phyloP scores from a whole-genome alignment of 106 monocot species.

The Chionographis japonica region DNA sequence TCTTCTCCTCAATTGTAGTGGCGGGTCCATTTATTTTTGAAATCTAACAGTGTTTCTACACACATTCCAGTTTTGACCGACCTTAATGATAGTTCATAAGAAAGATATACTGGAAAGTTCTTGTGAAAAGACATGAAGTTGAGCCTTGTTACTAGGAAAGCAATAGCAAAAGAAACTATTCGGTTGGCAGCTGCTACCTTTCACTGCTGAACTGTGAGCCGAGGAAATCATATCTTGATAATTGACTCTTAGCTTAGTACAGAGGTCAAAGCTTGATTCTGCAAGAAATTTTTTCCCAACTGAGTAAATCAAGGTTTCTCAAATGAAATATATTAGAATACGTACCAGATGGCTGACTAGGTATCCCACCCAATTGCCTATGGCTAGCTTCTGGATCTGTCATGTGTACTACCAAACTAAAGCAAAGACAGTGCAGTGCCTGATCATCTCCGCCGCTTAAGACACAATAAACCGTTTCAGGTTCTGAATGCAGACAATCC shows the following conservation, averaged over 20 bases:
- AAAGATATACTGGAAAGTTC: too few relatives aligned
- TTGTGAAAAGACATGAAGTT: too few relatives aligned
- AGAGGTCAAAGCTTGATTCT: slow-evolving; percentile 7
- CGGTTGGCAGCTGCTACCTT: slow-evolving; percentile 41
- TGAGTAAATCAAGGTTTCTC: neutral
- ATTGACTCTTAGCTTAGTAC: slow-evolving; percentile 30
- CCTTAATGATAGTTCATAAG: too few relatives aligned
- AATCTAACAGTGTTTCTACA: too few relatives aligned
- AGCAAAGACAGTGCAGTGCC: slow-evolving; percentile 57
- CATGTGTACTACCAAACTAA: slow-evolving; percentile 18
- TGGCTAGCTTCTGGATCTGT: neutral
- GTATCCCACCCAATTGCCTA: slow-evolving; percentile 1
- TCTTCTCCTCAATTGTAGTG: too few relatives aligned
- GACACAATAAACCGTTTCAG: slow-evolving; percentile 43
- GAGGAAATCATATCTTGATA: slow-evolving; percentile 41
- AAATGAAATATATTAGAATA: neutral
- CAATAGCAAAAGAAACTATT: neutral
- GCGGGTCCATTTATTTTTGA: too few relatives aligned
- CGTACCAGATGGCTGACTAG: slow-evolving; percentile 12
- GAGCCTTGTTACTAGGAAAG: neutral
- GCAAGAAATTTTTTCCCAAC: slow-evolving; percentile 4
- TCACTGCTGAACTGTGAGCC: slow-evolving; percentile 91
- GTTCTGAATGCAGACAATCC: slow-evolving; percentile 10
- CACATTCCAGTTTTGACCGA: too few relatives aligned
- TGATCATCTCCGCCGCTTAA: slow-evolving; percentile 97